Evolutionary conservation across 2,329 filamentous ascomycete genomes (phyloP), one percentile per base, ranked within the genome.

Genomic region (Monilinia fructigena): DNA sequence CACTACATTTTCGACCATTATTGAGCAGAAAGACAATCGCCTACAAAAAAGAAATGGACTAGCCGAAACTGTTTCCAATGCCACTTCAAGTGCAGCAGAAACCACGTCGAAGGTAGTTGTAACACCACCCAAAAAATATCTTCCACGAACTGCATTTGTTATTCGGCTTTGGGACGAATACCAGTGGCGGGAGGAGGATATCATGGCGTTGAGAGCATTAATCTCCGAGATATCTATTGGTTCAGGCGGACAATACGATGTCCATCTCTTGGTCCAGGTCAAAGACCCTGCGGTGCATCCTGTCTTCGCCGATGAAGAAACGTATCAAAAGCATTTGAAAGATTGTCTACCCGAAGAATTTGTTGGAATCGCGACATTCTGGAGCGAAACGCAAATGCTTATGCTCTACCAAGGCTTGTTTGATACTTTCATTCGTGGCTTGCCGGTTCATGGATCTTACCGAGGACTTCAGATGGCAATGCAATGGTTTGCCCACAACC

Each of bases 361-460:
- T 79, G 89, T 86, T 71, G 91, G 91, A 56, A 88, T 99, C 75
- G 91, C 91, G 26, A 96, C 91, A 0, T 83, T 98, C 8, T 99
- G 95, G 95, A 95, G 92, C 0, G 93, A 96, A 77, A 89, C 90
- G 31, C 93, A 97, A 78, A 97, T 98, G 93, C 83, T 89, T 63
- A 86, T 93, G 67, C 84, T 96, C 72, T 99, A 98, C 78, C 90
- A 95, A 63, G 92, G 90, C 59, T 88, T 97, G 35, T 89, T 92
- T 74, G 92, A 96, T 69, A 86, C 90, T 55, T 93, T 88, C 77
- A 80, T 80, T 54, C 82, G 84, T 20, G 83, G 90, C 61, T 83
- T 96, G 66, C 90, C 91, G 1, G 87, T 97, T 0, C 93, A 98
- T 76, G 93, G 93, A 23, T 92, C 96, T 11, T 98, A 98, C 79